Conservation (phyloP, 148 eudicot genomes). For the Arctostaphylos glauca region DNA sequence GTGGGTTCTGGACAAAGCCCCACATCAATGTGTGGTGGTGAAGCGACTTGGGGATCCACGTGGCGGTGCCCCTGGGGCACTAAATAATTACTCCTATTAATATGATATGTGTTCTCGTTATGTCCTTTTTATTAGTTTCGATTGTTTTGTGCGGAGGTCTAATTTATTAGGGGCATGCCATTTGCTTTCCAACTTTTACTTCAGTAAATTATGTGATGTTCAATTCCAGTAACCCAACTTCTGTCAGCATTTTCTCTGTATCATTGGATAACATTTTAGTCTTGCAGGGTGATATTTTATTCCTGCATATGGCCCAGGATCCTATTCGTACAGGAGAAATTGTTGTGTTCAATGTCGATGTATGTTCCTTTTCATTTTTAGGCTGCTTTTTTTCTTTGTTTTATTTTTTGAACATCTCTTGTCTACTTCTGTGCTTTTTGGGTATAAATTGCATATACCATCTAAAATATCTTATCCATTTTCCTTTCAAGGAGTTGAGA, state of each 20-base stretch:
- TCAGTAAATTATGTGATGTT: not conserved
- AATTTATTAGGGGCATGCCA: not conserved
- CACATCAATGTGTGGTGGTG: too few species aligned
- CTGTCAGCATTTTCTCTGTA: not conserved
- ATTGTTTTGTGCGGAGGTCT: not conserved
- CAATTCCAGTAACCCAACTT: not conserved
- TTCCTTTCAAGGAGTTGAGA: not conserved
- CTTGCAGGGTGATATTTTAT: slow-evolving; percentile 66
- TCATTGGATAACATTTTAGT: not conserved
- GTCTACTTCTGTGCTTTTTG: not conserved
- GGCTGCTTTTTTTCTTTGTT: not conserved
- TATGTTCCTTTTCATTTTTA: slow-evolving; percentile 9
- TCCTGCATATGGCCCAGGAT: slow-evolving; percentile 8
- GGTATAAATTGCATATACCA: not conserved
- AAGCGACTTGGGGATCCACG: too few species aligned
- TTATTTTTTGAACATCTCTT: not conserved
- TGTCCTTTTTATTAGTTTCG: not conserved
- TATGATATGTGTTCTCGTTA: not conserved
- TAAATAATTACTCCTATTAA: too few species aligned
- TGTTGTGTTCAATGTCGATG: slow-evolving; percentile 67
- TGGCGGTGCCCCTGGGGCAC: too few species aligned
- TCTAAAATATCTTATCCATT: not conserved
- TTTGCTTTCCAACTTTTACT: not conserved
- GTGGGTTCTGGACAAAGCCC: too few species aligned
- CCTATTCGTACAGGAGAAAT: slow-evolving; percentile 74